Evolutionary conservation across 352 stramenopile species (phyloP), one percentile per base, ranked within the genome.

Genomic region (Pythium sp.): DNA sequence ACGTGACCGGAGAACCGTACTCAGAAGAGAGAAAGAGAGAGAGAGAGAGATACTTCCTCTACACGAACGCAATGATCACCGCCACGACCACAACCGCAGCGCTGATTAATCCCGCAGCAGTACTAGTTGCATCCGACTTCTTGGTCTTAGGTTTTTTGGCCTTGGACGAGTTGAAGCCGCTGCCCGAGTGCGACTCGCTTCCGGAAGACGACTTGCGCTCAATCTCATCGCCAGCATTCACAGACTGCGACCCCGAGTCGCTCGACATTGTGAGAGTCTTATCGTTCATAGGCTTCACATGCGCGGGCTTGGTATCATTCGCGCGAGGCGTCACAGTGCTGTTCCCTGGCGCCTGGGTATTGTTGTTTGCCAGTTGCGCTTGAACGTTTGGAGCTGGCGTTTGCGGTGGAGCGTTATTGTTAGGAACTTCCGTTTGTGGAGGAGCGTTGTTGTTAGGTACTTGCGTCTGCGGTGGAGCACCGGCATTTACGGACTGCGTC

Each of bases 241-340:
- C 24, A 5, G 36, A 62, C 11, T 51, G 24, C 36, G 62, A 64
- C 5, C 24, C 63, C 30, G 62, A 49, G 12, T n/a, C 41, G 15
- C 32, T 67, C 22, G 60, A 14, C 3, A 1, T 14, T 24, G 30
- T 20, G 30, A 67, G 51, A 36, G 49, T 51, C 32, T 34, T 36
- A 30, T 22, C 32, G 3, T 1, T 14, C 3, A 22, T 18, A 14
- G 49, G 61, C 32, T 67, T 67, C 49, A 59, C 22, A 0, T 7
- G 32, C 7, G 61, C n/a, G 14, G 61, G 49, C 32, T 67, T 22
- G 22, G 59, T 67, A 22, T 41, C 32, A 26, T 60, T 60, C 47
- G 28, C 12, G 49, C 41, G 22, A 24, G 61, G 63, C 7, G 43
- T 49, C 7, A 38, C 24, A 1, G 63, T 68, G 2, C 20, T 5